These are phyloP conservation scores for Fusarium denticulatum DNA, from an alignment of 2,329 filamentous ascomycete genomes.

Conservation along the genomic window DNA sequence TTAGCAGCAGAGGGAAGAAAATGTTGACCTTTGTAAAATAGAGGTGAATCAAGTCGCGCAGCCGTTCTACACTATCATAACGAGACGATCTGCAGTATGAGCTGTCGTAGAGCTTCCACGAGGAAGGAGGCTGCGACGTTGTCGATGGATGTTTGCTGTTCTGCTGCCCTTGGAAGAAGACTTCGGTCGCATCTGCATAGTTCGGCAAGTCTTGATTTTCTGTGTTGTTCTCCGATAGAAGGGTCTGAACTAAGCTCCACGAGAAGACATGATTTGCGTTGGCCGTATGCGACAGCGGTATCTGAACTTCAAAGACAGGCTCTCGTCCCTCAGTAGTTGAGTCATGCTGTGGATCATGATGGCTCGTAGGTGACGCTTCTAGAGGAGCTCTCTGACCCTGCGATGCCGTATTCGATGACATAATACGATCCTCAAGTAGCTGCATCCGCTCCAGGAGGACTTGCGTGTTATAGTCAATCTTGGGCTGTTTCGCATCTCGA, in stretches of 20 bases:
- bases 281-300: constrained; percentile 25
- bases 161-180: constrained; percentile 15
- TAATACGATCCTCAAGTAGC: constrained; percentile 42
- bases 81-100: background rate
- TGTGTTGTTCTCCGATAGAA: background rate
- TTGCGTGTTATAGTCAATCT: constrained; percentile 44
- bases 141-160: background rate
- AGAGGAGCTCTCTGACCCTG: accelerated
- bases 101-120: constrained; percentile 15
- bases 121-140: background rate
- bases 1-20: constrained; percentile 34
- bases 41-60: background rate
- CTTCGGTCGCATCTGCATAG: constrained; percentile 8
- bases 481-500: constrained; percentile 42
- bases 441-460: constrained; percentile 45
- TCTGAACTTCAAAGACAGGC: background rate
- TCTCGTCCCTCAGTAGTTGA: background rate
- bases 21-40: constrained; percentile 44
- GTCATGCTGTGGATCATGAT: background rate
- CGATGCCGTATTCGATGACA: background rate
- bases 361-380: accelerated
- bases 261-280: constrained; percentile 31
- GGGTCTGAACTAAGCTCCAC: constrained; percentile 3
- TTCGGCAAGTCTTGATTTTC: background rate
- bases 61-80: accelerated